Evolutionary conservation across 2,329 filamentous ascomycete genomes (phyloP).

Genomic region (Diaporthe sp.): DNA sequence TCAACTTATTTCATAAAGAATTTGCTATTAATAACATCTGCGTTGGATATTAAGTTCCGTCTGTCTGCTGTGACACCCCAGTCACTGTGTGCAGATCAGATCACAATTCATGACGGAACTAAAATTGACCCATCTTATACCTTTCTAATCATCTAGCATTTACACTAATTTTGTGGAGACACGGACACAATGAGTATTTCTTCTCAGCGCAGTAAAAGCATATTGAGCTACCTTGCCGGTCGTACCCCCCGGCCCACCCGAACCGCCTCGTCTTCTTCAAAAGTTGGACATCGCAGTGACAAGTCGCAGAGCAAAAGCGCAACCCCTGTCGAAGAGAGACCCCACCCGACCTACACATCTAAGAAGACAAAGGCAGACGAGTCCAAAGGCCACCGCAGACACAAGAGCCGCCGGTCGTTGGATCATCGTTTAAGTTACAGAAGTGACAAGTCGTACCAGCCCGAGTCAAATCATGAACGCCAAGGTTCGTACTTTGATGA

Average conservation of each 20-base stretch:
- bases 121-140: background rate
- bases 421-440: background rate
- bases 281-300: background rate
- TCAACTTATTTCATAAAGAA: background rate
- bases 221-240: background rate
- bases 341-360: background rate
- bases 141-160: background rate
- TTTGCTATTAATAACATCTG: background rate
- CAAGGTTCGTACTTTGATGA: slow-evolving; percentile 12
- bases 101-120: background rate
- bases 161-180: background rate
- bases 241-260: background rate
- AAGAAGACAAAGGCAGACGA: background rate
- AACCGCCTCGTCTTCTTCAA: background rate
- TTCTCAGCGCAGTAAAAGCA: background rate
- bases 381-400: background rate
- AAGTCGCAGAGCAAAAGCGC: background rate
- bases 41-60: background rate
- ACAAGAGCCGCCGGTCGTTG: background rate
- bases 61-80: too few relatives aligned
- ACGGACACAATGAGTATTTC: background rate
- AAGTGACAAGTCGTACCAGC: background rate
- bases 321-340: background rate
- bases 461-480: background rate
- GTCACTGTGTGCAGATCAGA: background rate